Conservation (phyloP, 805 yeast genomes). For the Nakazawaea laoshanensis region DNA sequence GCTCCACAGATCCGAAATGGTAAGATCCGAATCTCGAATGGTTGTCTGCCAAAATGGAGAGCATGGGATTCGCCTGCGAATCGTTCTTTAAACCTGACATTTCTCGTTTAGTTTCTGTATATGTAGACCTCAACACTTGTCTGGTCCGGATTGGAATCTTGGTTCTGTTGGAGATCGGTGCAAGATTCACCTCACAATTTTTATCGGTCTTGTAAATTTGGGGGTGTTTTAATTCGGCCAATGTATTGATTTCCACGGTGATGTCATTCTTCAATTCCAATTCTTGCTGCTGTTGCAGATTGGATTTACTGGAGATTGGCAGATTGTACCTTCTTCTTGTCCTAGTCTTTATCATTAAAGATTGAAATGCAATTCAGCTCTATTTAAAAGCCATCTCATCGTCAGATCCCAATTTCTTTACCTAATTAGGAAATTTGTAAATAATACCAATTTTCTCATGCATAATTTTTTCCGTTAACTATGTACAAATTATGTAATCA, state of each 20-base stretch:
- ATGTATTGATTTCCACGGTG: conserved; percentile 7
- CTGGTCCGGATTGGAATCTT: conserved; percentile 3
- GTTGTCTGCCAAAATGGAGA: background rate
- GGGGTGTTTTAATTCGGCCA: conserved; percentile 3
- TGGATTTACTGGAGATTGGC: conserved; percentile 5
- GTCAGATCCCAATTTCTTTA: background rate
- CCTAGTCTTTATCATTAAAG: background rate
- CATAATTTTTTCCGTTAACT: background rate
- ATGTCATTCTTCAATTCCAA: conserved; percentile 6
- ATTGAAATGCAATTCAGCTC: background rate
- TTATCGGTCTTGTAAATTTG: background rate
- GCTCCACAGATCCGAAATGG: no score
- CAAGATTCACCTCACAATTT: background rate
- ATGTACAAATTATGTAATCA: background rate
- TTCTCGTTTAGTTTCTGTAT: conserved; percentile 2
- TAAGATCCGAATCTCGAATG: background rate
- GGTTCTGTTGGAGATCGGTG: background rate
- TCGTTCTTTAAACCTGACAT: background rate
- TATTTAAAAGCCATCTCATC: background rate
- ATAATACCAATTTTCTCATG: background rate
- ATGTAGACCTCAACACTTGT: conserved; percentile 4
- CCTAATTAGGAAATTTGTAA: conserved; percentile 4
- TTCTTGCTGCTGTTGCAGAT: conserved; percentile 2
- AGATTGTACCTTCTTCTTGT: conserved; percentile 1
- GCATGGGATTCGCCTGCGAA: no score